These are phyloP conservation scores for Rutstroemia sp. DNA, from an alignment of 2,329 filamentous ascomycete species.

Conservation along the genomic window DNA sequence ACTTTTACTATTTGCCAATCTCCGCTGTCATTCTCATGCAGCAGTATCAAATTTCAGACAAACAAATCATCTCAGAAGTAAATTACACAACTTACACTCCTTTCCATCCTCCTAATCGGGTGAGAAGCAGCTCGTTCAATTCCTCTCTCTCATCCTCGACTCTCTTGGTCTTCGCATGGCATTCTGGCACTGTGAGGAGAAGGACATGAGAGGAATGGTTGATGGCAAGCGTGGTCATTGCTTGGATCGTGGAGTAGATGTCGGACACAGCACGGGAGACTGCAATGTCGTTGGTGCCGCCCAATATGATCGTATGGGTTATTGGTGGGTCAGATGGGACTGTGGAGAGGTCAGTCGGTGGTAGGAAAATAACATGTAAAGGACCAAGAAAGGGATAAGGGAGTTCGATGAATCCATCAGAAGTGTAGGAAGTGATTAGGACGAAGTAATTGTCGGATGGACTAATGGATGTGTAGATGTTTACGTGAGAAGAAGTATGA, in stretches of 20 bases:
- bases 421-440: too few relatives aligned
- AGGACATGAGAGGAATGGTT: constrained; percentile 45
- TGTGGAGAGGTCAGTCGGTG: constrained; percentile 28
- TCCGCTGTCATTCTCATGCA: background rate
- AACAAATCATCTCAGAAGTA: background rate
- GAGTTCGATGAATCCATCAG: background rate
- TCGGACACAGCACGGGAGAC: constrained; percentile 30
- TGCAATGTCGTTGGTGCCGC: constrained; percentile 58
- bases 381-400: background rate
- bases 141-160: constrained; percentile 34
- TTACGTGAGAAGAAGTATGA: too few relatives aligned
- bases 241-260: constrained; percentile 41
- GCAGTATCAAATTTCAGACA: too few relatives aligned
- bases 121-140: constrained; percentile 38
- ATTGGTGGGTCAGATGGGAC: background rate
- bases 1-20: background rate
- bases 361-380: constrained; percentile 26
- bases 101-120: constrained; percentile 6
- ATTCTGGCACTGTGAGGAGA: constrained; percentile 55
- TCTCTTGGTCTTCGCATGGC: constrained; percentile 19
- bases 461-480: too few relatives aligned
- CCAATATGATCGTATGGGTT: constrained; percentile 52
- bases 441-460: too few relatives aligned
- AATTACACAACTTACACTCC: constrained; percentile 12
- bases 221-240: constrained; percentile 42